Percentiles rank a stretch among this genome's conserved stretches.
phyloP scores from a whole-genome alignment of 208 protist genomes.

The Trypanosoma avium region DNA sequence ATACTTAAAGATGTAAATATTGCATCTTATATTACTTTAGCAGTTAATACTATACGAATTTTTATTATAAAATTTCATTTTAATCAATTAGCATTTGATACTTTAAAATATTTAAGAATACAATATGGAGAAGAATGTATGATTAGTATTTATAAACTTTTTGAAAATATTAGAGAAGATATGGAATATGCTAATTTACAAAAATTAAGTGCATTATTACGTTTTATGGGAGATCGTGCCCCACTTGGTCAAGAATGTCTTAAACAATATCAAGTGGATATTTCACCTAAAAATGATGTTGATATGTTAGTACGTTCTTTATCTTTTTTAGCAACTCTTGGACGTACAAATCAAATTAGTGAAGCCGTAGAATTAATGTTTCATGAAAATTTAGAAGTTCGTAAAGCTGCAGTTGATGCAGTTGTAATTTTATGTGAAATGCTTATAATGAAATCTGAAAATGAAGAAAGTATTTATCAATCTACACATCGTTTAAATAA shows the following conservation, averaged over 20 bases:
- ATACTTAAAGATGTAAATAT: slow-evolving; percentile 19
- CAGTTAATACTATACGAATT: slow-evolving; percentile 10
- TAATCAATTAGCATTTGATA: slow-evolving; percentile 41
- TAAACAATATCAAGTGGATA: slow-evolving; percentile 41
- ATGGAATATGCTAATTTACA: slow-evolving; percentile 62
- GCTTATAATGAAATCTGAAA: slow-evolving; percentile 35
- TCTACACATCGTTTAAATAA: slow-evolving; percentile 35
- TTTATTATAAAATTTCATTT: slow-evolving; percentile 29
- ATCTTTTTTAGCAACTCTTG: slow-evolving; percentile 63
- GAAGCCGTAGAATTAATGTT: slow-evolving; percentile 77
- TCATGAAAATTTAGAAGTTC: slow-evolving; percentile 68
- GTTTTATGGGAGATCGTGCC: slow-evolving; percentile 50
- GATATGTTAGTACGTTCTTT: slow-evolving; percentile 70
- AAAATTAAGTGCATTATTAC: slow-evolving; percentile 67
- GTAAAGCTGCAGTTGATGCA: slow-evolving; percentile 52
- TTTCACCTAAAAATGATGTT: slow-evolving; percentile 30
- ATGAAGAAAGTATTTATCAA: not conserved
- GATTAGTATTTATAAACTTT: slow-evolving; percentile 45
- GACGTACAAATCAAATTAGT: slow-evolving; percentile 65
- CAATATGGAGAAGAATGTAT: slow-evolving; percentile 53
- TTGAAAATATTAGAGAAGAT: slow-evolving; percentile 60
- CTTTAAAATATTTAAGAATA: slow-evolving; percentile 51
- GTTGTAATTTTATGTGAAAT: slow-evolving; percentile 69
- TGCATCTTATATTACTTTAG: not conserved
- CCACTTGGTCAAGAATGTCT: slow-evolving; percentile 40